A percentile compares a stretch with the other conserved stretches of the same genome.
phyloP scores from a whole-genome alignment of 768 basidiomycete genomes.

The Mycena alexandri region DNA sequence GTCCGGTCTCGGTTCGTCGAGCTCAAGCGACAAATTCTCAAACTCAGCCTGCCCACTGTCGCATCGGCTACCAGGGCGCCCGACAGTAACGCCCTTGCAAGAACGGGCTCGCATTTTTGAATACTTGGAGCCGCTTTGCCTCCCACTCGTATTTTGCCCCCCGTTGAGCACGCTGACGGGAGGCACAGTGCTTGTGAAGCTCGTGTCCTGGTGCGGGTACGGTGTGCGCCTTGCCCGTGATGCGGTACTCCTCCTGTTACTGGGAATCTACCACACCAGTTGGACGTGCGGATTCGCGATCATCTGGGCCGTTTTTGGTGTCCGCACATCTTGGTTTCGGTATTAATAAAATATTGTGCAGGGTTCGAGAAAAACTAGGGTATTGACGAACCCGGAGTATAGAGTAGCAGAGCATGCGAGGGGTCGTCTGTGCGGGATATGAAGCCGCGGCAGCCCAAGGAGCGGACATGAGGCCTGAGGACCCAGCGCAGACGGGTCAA shows the following conservation, averaged over 20 bases:
- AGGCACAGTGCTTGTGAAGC: slow-evolving; percentile 49
- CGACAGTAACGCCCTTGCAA: slow-evolving; percentile 83
- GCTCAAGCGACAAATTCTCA: slow-evolving; percentile 68
- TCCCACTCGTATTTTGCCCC: slow-evolving; percentile 73
- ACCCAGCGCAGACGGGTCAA: too few species aligned
- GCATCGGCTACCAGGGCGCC: slow-evolving; percentile 72
- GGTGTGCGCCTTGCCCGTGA: slow-evolving; percentile 68
- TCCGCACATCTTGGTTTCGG: slow-evolving; percentile 64
- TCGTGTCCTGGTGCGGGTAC: slow-evolving; percentile 63
- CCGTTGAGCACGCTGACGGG: slow-evolving; percentile 46
- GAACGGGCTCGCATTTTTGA: slow-evolving; percentile 66
- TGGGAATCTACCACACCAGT: slow-evolving; percentile 80
- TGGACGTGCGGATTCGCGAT: slow-evolving; percentile 64
- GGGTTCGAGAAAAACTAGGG: too few species aligned
- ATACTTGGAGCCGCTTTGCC: slow-evolving; percentile 69
- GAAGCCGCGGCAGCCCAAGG: too few species aligned
- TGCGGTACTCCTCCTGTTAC: slow-evolving; percentile 80
- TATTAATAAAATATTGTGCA: too few species aligned
- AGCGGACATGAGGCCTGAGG: too few species aligned
- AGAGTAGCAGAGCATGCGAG: too few species aligned
- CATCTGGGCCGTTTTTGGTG: slow-evolving; percentile 75
- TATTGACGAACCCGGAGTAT: too few species aligned
- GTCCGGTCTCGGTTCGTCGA: slow-evolving; percentile 61
- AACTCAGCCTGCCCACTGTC: slow-evolving; percentile 66
- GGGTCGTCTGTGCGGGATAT: too few species aligned